Conservation (phyloP, 1,139 yeast genomes). For the Kodamaea plutei region DNA sequence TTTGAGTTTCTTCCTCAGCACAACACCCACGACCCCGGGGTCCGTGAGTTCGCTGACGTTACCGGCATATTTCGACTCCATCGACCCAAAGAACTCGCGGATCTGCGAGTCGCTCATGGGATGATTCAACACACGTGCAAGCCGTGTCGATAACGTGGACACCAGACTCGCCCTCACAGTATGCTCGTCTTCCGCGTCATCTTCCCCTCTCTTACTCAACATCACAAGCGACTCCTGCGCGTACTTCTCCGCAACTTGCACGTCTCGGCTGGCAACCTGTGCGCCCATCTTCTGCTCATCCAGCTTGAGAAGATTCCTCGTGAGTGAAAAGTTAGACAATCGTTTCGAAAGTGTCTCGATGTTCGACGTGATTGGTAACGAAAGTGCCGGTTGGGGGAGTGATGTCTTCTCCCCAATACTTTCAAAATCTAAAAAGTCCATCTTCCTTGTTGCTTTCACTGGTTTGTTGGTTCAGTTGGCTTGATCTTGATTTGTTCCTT, state of each 20-base stretch:
- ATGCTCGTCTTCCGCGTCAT: slow-evolving; percentile 1
- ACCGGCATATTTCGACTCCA: slow-evolving; percentile 36
- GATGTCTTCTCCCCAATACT: slow-evolving; percentile 27
- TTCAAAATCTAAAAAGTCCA: slow-evolving; percentile 46
- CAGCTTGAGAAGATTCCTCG: slow-evolving; percentile 27
- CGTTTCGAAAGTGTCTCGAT: slow-evolving; percentile 36
- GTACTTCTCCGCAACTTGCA: slow-evolving; percentile 16
- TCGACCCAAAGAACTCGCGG: slow-evolving; percentile 43
- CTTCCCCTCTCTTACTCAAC: slow-evolving; percentile 9
- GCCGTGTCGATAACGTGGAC: slow-evolving; percentile 35
- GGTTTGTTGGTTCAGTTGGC: too few relatives aligned
- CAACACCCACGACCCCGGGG: slow-evolving; percentile 20
- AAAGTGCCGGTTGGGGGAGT: slow-evolving; percentile 45
- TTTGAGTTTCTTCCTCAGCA: slow-evolving; percentile 43
- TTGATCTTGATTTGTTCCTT: too few relatives aligned
- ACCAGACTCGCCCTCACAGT: neutral
- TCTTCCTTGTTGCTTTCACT: slow-evolving; percentile 10
- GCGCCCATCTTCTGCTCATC: too few relatives aligned
- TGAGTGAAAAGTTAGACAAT: slow-evolving; percentile 31
- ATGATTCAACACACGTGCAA: slow-evolving; percentile 49
- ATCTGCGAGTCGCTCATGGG: slow-evolving; percentile 45
- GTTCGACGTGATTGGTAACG: slow-evolving; percentile 40
- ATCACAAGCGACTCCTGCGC: slow-evolving; percentile 14
- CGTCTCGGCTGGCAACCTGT: slow-evolving; percentile 5
- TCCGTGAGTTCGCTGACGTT: slow-evolving; percentile 14